Base-by-base conservation (phyloP, 163 green algal genomes). In the Coccomyxa subellipsoidea region DNA sequence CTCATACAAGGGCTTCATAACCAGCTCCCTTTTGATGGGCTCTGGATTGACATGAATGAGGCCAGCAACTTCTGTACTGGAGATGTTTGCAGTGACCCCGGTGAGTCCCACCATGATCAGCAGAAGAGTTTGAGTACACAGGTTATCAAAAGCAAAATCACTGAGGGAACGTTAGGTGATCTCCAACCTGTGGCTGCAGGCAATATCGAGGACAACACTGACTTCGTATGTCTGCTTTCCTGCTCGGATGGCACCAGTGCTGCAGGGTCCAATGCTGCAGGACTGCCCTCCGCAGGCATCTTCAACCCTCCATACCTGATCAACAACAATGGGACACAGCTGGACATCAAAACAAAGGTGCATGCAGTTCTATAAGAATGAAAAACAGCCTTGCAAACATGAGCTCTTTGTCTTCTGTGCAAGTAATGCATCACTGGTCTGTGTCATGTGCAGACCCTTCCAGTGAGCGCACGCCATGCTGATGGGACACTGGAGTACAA, bases 11-110 rank as follows among this genome's bases (percentile, higher is more conserved):
- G 10, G 29, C 66, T 83, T 18, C 27, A 83, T 31, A n/a, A 7
- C 12, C 36, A 36, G 5, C 29, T 79, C 6, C 79, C 79, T 10
- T 72, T 88, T 77, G 86, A 90, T 72, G 92, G 92, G 9, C 75
- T 95, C 18, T 94, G 91, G 88, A 85, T 93, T 7, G 92, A 96
- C 85, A 77, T 77, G 70, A 77, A 77, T 53, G 70, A 77, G 32
- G 10, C 34, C 32, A 34, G 32, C 21, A 40, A 38, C 15, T 77
- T 94, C 83, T 96, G 93, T 81, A 90, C 84, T 0, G 92, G 90
- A 0, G 88, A 94, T 18, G 54, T 90, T 21, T 94, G 70, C 70
- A 47, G 7, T 29, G 70, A 32, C 59, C 23, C 40, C 23, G 15
- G 23, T 27, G 47, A 59, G 3, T 12, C 15, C 23, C 8, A 54